Conservation (phyloP, 75 land plant species). For the Isoetes taiwanensis region DNA sequence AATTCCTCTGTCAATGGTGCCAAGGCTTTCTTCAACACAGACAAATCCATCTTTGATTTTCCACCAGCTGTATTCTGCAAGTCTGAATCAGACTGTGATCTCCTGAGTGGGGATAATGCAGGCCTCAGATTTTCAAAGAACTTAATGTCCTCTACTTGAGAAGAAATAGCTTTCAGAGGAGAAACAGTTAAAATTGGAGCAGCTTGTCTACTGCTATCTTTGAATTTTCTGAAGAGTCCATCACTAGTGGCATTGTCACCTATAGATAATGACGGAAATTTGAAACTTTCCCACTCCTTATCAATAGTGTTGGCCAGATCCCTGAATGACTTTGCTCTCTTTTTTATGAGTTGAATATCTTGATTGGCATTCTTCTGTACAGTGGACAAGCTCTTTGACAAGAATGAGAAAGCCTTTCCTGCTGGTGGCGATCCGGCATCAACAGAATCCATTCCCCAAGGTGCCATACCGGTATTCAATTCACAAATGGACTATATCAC, state of each 20-base stretch:
- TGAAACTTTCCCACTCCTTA: slow-evolving; percentile 59
- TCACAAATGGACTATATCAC: too few species aligned
- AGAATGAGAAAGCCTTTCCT: slow-evolving; percentile 64
- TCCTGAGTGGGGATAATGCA: slow-evolving; percentile 50
- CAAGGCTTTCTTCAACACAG: slow-evolving; percentile 40
- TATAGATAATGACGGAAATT: neutral
- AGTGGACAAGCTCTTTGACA: slow-evolving; percentile 64
- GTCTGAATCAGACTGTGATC: slow-evolving; percentile 61
- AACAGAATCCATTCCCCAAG: too few species aligned
- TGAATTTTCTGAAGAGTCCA: too few species aligned
- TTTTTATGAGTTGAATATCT: slow-evolving; percentile 63
- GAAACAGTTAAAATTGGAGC: neutral
- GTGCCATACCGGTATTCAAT: too few species aligned
- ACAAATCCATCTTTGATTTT: slow-evolving; percentile 30
- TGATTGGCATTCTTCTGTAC: slow-evolving; percentile 75
- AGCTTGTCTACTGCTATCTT: too few species aligned
- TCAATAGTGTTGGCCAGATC: slow-evolving; percentile 62
- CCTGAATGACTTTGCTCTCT: slow-evolving; percentile 56
- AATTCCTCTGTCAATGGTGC: slow-evolving; percentile 29
- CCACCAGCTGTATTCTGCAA: slow-evolving; percentile 24
- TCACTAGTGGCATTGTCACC: neutral
- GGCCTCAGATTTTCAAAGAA: slow-evolving; percentile 69
- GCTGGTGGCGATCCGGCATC: slow-evolving; percentile 17
- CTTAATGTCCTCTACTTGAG: slow-evolving; percentile 41
- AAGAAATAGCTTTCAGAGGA: neutral